Evolutionary conservation across 176 grass and related monocot genomes (phyloP), one percentile per base, ranked within the genome.

Genomic region (Aegilops speltoides): DNA sequence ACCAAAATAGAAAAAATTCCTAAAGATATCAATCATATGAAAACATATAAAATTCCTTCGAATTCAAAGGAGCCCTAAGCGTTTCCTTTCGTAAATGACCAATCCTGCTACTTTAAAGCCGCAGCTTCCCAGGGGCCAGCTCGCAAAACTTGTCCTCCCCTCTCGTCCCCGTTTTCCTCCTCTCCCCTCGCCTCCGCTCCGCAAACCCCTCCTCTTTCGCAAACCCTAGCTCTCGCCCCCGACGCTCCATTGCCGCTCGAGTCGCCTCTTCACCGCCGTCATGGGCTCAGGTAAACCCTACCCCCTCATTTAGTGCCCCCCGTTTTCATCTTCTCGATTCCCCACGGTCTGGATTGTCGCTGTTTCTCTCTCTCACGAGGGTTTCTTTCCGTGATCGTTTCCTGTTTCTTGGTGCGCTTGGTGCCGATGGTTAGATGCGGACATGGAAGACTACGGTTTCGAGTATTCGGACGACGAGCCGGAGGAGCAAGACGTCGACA

Each of bases 371-470:
- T 48, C 4, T 38, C 32, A 77, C 25, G 25, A 12, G 50, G 50
- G 16, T 83, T 12, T 74, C 14, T 20, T 29, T 78, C 67, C 41
- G 43, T 76, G 79, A 86, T 88, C 79, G 36, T 50, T 82, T 69
- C 73, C 23, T 64, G 22, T 81, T 13, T 70, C 25, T 83, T 29
- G 8, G 31, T 82, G 37, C 37, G 15, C 20, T 16, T 76, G 22
- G 23, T 57, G 20, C 20, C 56, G 56, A 59, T 59, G 56, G 56
- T 22, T 59, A 98, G 97, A 99, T 93, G 94, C 94, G 15, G 97
- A 99, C 75, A 99, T 99, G 97, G 97, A 99, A 85, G 97, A 99
- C 29, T 99, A 99, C 73, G 97, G 97, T 26, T 99, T 99, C 43
- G 97, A 99, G 90, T 99, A 99, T 78, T 99, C 97, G 2, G 97